Percentiles rank a stretch among this genome's conserved stretches.
phyloP scores from a whole-genome alignment of 192 early-diverging fungal species.

The Coemansia umbellata region DNA sequence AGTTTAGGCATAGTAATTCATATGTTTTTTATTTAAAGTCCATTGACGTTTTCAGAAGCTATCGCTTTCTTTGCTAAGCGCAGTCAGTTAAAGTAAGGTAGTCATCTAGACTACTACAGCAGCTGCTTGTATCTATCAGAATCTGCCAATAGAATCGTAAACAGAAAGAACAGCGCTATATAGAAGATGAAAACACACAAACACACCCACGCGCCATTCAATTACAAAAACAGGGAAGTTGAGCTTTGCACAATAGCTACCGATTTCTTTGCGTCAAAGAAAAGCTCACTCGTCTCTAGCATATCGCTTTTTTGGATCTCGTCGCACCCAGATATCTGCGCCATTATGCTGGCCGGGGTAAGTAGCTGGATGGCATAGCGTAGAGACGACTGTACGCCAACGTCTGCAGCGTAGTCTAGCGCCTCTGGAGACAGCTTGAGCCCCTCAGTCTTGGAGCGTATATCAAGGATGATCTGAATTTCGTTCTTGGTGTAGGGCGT shows the following conservation, averaged over 20 bases:
- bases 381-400: slow-evolving; percentile 85
- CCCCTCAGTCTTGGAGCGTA: slow-evolving; percentile 88
- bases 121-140: no score
- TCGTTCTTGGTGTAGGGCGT: slow-evolving; percentile 88
- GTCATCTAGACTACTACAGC: no score
- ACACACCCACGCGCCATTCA: background rate
- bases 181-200: no score
- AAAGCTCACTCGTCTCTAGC: slow-evolving; percentile 79
- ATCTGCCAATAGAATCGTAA: no score
- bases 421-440: slow-evolving; percentile 77
- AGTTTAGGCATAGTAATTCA: no score
- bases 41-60: no score
- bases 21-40: no score
- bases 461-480: slow-evolving; percentile 85
- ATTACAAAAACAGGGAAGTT: slow-evolving; percentile 30
- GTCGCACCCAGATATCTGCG: slow-evolving; percentile 79
- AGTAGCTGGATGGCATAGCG: slow-evolving; percentile 95
- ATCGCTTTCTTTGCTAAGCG: background rate
- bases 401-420: slow-evolving; percentile 70
- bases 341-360: slow-evolving; percentile 84
- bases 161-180: no score
- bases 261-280: slow-evolving; percentile 54
- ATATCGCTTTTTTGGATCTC: slow-evolving; percentile 81
- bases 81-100: no score
- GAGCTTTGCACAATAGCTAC: slow-evolving; percentile 43